phyloP scores from a whole-genome alignment of 495 filamentous ascomycete genomes.

The Penicillium riverlandense region DNA sequence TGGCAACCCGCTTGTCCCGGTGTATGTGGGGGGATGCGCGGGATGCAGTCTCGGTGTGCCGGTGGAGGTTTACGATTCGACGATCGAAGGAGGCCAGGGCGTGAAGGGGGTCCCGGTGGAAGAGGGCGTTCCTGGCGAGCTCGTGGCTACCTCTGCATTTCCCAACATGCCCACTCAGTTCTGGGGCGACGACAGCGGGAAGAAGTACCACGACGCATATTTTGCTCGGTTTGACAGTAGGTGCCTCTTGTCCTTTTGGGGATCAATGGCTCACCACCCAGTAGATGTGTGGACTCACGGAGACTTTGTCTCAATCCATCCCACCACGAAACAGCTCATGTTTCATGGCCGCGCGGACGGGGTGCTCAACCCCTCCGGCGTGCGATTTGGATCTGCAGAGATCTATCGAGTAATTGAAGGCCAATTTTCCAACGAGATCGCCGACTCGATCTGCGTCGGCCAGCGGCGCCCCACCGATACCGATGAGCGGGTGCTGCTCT shows the following conservation, averaged over 20 bases:
- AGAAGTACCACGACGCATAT: constrained; percentile 62
- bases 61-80: constrained; percentile 58
- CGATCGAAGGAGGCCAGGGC: constrained; percentile 43
- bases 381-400: constrained; percentile 72
- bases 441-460: constrained; percentile 68
- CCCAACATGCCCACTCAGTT: constrained; percentile 68
- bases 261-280: neutral
- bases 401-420: constrained; percentile 69
- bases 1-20: constrained; percentile 60
- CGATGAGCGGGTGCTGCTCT: constrained; percentile 72
- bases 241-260: neutral
- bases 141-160: constrained; percentile 61
- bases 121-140: constrained; percentile 61
- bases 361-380: constrained; percentile 69
- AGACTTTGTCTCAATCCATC: constrained; percentile 68
- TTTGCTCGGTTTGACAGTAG: constrained; percentile 58
- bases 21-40: constrained; percentile 66
- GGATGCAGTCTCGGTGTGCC: constrained; percentile 57
- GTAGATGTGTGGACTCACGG: constrained; percentile 71
- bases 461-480: constrained; percentile 59
- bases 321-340: constrained; percentile 53
- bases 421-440: constrained; percentile 51
- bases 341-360: constrained; percentile 74
- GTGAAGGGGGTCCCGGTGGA: constrained; percentile 46
- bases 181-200: constrained; percentile 52